These are phyloP conservation scores for Orbilia oligospora DNA, from an alignment of 2,329 filamentous ascomycete genomes.

Conservation along the genomic window DNA sequence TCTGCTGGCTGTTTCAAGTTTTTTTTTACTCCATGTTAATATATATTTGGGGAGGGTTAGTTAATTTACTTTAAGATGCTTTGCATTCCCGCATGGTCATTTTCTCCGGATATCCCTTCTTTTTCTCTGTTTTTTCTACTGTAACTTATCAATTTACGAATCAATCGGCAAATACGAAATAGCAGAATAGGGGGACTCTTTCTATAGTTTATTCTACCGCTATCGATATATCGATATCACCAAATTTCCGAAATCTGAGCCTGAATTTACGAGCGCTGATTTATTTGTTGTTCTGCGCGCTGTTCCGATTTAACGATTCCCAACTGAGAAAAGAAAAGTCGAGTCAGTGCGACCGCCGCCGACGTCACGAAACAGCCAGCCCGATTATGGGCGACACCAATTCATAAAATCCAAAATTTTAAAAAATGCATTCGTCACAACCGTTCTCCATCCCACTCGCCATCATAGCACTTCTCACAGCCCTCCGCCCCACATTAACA, in stretches of 20 bases:
- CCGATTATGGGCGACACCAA: conserved; percentile 1
- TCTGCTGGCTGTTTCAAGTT: conserved; percentile 20
- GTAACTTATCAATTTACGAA: too few relatives aligned
- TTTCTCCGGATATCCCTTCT: too few relatives aligned
- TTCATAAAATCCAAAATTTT: not conserved
- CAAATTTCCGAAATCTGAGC: not conserved
- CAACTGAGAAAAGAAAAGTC: conserved; percentile 2
- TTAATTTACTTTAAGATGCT: not conserved
- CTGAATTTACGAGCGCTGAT: not conserved
- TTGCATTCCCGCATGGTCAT: not conserved
- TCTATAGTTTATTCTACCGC: too few relatives aligned
- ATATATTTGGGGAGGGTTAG: not conserved
- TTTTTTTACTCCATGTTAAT: not conserved
- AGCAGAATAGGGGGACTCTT: too few relatives aligned
- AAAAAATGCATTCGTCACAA: conserved; percentile 17
- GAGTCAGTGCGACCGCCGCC: conserved; percentile 15
- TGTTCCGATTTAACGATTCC: not conserved
- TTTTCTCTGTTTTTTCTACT: too few relatives aligned
- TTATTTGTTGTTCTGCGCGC: not conserved
- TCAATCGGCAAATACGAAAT: too few relatives aligned
- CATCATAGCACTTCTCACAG: not conserved
- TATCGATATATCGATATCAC: too few relatives aligned
- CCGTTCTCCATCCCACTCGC: conserved; percentile 14
- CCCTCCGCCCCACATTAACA: not conserved
- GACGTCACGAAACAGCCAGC: conserved; percentile 4